Base-by-base conservation (phyloP, 2,329 filamentous ascomycete species). In the Fusarium domesticum region DNA sequence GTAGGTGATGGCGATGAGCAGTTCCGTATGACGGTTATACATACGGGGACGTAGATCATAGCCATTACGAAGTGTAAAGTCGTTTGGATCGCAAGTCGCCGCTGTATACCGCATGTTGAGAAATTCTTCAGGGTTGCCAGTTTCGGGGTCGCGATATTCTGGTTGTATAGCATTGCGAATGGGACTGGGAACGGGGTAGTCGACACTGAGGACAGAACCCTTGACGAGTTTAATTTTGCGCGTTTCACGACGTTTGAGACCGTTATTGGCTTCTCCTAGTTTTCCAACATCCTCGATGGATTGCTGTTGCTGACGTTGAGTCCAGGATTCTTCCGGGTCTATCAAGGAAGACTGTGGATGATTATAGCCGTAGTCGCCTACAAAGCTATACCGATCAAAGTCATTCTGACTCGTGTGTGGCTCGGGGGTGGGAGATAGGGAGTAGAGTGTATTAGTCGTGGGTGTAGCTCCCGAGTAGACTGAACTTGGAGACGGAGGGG, bases 31-130 rank as follows among this genome's bases (percentile, higher is more conserved):
- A 17, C 55, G 52, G 37, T 58, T 58, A 41, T 58, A 58, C 55
- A 58, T 58, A 28, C 53, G 48, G 15, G 55, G 50, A n/a, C 55
- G 55, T 11, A 58, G 41, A 43, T 58, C 56, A 38, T 58, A 58
- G 16, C 55, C 55, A 44, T 58, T 58, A 3, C 53, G 43, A 34
- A 58, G 42, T 6, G 55, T 58, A 20, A 58, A 58, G 8, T 58
- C 55, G 48, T 58, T 58, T 7, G 55, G 55, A 19, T 58, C 55
- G 44, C 55, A 58, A 14, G 55, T 58, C 16, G 55, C 55, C n/a
- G 55, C 55, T 15, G 55, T 58, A 43, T 58, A 58, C 18, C 55
- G 52, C 55, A 58, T 58, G 45, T 58, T 58, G 34, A 49, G 45
- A 20, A 58, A 58, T 16, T 58, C 55, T 16, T 58, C 55, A 17